Percentiles rank a stretch among this genome's conserved stretches.
phyloP scores from a whole-genome alignment of 306 rosid genomes.

The Macrotyloma uniflorum region DNA sequence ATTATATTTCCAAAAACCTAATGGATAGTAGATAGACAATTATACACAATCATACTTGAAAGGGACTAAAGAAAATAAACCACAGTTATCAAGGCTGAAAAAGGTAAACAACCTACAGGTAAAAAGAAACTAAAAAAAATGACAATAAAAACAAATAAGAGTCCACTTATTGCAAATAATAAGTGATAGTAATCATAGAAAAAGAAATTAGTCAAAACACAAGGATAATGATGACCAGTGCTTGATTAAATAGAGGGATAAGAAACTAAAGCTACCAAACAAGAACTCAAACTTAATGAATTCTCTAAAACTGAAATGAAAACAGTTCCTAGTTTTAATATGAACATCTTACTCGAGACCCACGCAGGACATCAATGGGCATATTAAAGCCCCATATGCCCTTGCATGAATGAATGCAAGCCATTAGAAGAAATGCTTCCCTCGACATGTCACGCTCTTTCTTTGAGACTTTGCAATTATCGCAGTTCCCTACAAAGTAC shows the following conservation, averaged over 20 bases:
- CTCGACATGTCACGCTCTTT: constrained; percentile 76
- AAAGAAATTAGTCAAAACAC: background rate
- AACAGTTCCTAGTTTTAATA: constrained; percentile 14
- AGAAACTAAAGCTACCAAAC: constrained; percentile 18
- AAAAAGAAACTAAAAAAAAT: background rate
- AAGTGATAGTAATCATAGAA: background rate
- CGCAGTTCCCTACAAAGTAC: constrained; percentile 74
- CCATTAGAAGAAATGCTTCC: constrained; percentile 90
- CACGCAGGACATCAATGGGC: constrained; percentile 85
- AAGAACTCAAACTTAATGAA: constrained; percentile 23
- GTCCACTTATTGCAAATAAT: background rate
- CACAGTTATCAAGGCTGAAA: background rate
- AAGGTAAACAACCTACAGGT: background rate
- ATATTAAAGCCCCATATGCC: constrained; percentile 82
- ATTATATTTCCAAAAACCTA: background rate
- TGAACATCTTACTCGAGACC: constrained; percentile 78
- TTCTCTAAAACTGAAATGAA: constrained; percentile 6
- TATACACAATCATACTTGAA: background rate
- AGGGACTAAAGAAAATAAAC: background rate
- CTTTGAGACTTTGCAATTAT: constrained; percentile 71
- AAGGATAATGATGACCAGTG: constrained; percentile 5
- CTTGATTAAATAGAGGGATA: constrained; percentile 16
- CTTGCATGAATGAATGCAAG: constrained; percentile 76
- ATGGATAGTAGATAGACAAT: constrained; percentile 5
- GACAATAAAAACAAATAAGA: constrained; percentile 10